Percentiles rank a stretch among this genome's conserved stretches.
phyloP scores from a whole-genome alignment of 2,329 filamentous ascomycete species.

The Fusarium coffeatum region DNA sequence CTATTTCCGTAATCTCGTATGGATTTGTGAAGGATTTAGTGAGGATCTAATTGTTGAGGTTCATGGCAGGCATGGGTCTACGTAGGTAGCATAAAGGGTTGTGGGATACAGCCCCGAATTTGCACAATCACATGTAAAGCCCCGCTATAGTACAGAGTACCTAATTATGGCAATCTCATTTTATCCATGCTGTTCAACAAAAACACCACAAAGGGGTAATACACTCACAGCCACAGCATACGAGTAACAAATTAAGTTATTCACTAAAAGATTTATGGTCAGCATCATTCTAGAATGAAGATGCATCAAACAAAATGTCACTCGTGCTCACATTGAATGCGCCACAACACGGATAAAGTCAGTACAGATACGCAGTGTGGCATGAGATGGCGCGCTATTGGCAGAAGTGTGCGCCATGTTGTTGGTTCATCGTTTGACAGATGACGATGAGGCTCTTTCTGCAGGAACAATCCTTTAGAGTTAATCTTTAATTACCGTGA shows the following conservation, averaged over 20 bases:
- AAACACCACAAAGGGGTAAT: not conserved
- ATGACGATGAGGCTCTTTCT: not conserved
- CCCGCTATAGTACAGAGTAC: not conserved
- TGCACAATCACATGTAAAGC: slow-evolving; percentile 11
- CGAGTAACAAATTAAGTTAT: not conserved
- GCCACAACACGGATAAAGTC: not conserved
- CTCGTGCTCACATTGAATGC: not conserved
- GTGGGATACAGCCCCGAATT: not conserved
- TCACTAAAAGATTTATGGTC: not conserved
- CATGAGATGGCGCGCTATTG: not conserved
- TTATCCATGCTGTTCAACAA: slow-evolving; percentile 13
- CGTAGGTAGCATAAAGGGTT: not conserved
- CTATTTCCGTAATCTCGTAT: not conserved
- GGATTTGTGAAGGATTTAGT: not conserved
- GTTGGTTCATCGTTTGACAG: not conserved
- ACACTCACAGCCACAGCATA: not conserved
- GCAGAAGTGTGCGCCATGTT: not conserved
- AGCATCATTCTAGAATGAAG: not conserved
- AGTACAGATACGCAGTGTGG: not conserved
- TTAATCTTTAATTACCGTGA: not conserved
- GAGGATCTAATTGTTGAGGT: not conserved
- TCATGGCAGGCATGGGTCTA: not conserved
- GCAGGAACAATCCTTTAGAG: not conserved
- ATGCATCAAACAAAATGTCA: not conserved
- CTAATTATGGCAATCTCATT: not conserved